Evolutionary conservation across 441 rosid species (phyloP).

Genomic region (Pelargonium myrrhifolium): DNA sequence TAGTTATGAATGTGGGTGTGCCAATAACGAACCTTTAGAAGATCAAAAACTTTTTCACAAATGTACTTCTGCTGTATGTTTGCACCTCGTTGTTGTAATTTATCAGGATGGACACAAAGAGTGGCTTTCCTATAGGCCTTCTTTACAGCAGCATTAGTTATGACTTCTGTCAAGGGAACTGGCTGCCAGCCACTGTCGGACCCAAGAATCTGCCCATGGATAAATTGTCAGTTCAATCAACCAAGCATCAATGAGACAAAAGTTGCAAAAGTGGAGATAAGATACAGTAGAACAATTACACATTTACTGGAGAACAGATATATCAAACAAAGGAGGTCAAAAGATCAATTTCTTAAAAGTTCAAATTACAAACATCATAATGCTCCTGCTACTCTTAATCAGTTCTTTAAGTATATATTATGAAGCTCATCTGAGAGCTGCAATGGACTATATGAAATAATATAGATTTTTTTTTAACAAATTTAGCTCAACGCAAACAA

Average conservation of each 20-base stretch:
- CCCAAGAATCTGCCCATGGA: conserved; percentile 64
- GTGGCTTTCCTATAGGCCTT: conserved; percentile 94
- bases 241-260: no score
- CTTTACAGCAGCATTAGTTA: conserved; percentile 88
- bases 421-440: not conserved
- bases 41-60: conserved; percentile 91
- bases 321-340: not conserved
- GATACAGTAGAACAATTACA: not conserved
- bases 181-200: conserved; percentile 89
- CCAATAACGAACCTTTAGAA: conserved; percentile 54
- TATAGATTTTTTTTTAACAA: not conserved
- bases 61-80: conserved; percentile 81
- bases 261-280: not conserved
- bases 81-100: conserved; percentile 86
- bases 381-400: not conserved
- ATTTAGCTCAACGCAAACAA: not conserved
- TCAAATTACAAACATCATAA: not conserved
- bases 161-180: conserved; percentile 81
- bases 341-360: not conserved
- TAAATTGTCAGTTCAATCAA: conserved; percentile 1
- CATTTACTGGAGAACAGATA: not conserved
- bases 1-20: not conserved
- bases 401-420: not conserved
- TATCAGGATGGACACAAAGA: conserved; percentile 91
- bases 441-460: not conserved